These are phyloP conservation scores for Colletotrichum chrysophilum DNA, from an alignment of 2,329 filamentous ascomycete species.

Conservation along the genomic window DNA sequence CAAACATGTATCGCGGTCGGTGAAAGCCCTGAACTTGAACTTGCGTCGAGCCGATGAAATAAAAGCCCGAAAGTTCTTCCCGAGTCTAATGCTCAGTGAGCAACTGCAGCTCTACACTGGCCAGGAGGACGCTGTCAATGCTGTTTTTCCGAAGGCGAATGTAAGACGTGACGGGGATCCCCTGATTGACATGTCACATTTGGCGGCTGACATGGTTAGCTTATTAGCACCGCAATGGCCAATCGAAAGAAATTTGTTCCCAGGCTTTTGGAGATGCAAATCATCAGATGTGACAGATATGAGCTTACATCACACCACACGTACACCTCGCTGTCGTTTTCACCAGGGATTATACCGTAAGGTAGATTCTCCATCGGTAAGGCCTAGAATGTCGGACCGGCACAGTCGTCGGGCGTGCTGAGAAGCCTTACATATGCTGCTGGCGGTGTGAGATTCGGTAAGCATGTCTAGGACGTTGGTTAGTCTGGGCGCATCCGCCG, in stretches of 20 bases:
- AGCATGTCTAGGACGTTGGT: background rate
- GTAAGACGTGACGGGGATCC: background rate
- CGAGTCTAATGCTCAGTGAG: too few relatives aligned
- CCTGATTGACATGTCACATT: background rate
- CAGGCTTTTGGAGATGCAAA: background rate
- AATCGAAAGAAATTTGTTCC: background rate
- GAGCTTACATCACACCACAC: background rate
- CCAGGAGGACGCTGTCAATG: background rate
- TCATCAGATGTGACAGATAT: background rate
- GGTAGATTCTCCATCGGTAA: background rate
- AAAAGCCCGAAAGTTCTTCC: background rate
- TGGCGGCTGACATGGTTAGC: background rate
- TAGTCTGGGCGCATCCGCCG: background rate
- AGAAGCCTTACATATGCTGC: background rate
- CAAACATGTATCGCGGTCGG: slow-evolving; percentile 23
- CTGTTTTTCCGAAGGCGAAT: background rate
- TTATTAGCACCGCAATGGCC: background rate
- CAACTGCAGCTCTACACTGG: background rate
- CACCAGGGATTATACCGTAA: background rate
- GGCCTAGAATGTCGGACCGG: background rate
- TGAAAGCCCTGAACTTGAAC: background rate
- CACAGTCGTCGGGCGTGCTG: too few relatives aligned
- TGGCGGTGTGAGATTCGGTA: background rate
- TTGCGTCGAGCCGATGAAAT: background rate
- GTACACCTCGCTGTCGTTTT: background rate